Percentiles rank a stretch among this genome's conserved stretches.
Evolutionary conservation across 495 filamentous ascomycete genomes (phyloP).

Genomic region (Darksidea phi): DNA sequence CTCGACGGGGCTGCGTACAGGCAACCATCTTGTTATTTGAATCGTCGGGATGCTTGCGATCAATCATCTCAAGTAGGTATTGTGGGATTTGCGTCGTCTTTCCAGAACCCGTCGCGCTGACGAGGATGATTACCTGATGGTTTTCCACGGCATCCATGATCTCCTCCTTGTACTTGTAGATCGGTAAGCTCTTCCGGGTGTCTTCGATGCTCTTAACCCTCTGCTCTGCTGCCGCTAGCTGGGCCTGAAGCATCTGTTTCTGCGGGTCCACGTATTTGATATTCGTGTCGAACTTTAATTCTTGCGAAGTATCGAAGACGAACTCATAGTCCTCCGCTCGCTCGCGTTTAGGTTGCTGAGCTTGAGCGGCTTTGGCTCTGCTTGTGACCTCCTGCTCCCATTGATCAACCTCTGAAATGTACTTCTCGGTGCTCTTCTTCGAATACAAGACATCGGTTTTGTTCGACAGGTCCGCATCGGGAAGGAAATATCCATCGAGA

Average conservation of each 20-base stretch:
- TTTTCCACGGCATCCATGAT: constrained; percentile 43
- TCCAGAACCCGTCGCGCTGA: constrained; percentile 45
- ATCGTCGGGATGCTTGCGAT: constrained; percentile 31
- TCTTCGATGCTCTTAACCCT: constrained; percentile 85
- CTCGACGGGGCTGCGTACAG: constrained; percentile 88
- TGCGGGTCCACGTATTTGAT: constrained; percentile 56
- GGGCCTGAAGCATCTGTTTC: constrained; percentile 70
- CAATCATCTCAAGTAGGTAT: constrained; percentile 45
- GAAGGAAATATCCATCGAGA: too few species aligned
- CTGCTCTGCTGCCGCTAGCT: constrained; percentile 83
- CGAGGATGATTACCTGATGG: constrained; percentile 43
- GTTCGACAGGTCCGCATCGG: too few species aligned
- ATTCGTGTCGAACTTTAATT: constrained; percentile 84
- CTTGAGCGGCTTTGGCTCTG: constrained; percentile 80
- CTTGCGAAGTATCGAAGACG: constrained; percentile 84
- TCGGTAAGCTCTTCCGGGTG: constrained; percentile 84
- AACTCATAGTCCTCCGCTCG: constrained; percentile 91
- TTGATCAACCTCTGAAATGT: constrained; percentile 91
- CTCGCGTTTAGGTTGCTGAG: constrained; percentile 69
- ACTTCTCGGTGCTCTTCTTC: constrained; percentile 88
- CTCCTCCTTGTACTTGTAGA: constrained; percentile 68
- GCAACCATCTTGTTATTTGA: constrained; percentile 64
- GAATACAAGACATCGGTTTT: constrained; percentile 89
- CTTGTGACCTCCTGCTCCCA: constrained; percentile 91
- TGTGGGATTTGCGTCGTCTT: constrained; percentile 48